phyloP scores from a whole-genome alignment of 2,329 filamentous ascomycete species.

The Elsinoe fawcettii region DNA sequence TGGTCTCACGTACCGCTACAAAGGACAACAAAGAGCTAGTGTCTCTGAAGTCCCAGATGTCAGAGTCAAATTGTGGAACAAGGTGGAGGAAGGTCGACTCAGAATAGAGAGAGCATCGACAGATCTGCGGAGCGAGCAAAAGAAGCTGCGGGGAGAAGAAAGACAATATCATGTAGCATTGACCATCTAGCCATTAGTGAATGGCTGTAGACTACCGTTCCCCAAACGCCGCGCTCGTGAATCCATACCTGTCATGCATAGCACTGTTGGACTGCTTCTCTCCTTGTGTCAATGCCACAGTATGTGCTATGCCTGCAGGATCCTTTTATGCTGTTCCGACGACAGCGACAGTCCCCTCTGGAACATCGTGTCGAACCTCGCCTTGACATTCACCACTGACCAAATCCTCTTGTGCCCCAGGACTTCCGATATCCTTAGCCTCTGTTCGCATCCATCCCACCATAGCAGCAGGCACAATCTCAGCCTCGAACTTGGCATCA shows the following conservation, averaged over 20 bases:
- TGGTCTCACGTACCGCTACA: slow-evolving; percentile 23
- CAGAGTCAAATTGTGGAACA: neutral
- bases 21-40: slow-evolving; percentile 12
- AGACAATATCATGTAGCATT: slow-evolving; percentile 8
- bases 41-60: neutral
- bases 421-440: too few relatives aligned
- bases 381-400: too few relatives aligned
- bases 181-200: neutral
- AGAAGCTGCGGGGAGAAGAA: neutral
- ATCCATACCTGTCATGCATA: neutral
- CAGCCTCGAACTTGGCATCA: too few relatives aligned
- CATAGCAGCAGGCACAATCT: too few relatives aligned
- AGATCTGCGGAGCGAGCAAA: neutral
- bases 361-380: too few relatives aligned
- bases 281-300: too few relatives aligned
- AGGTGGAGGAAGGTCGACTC: neutral
- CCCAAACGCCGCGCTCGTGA: neutral
- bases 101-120: neutral
- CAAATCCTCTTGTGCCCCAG: too few relatives aligned
- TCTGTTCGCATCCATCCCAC: too few relatives aligned
- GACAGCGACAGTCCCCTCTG: too few relatives aligned
- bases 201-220: neutral
- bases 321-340: too few relatives aligned
- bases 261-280: too few relatives aligned
- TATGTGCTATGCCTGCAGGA: too few relatives aligned